A percentile compares a stretch with the other conserved stretches of the same genome.
phyloP scores from a whole-genome alignment of 176 grass and related monocot genomes.

The Triticum urartu region DNA sequence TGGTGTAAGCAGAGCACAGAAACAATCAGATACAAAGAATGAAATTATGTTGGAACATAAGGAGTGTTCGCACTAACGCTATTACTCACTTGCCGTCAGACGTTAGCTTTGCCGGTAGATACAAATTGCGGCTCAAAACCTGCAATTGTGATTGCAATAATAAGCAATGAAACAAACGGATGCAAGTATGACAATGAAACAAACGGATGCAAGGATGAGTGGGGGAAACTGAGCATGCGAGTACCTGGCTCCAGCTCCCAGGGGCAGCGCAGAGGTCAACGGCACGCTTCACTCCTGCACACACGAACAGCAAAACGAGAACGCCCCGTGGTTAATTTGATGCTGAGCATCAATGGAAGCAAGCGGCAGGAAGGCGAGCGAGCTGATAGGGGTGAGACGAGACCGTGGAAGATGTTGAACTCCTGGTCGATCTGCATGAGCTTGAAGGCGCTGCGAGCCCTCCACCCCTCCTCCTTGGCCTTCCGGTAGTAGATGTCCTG shows the following conservation, averaged over 20 bases:
- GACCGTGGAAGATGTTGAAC: slow-evolving; percentile 72
- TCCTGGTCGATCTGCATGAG: slow-evolving; percentile 91
- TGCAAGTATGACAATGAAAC: background rate
- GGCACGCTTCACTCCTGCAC: slow-evolving; percentile 69
- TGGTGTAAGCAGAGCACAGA: slow-evolving; percentile 25
- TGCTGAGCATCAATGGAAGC: background rate
- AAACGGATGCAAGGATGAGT: background rate
- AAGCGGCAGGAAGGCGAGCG: background rate
- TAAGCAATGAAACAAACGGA: background rate
- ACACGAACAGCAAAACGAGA: background rate
- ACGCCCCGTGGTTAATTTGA: background rate
- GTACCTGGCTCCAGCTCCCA: slow-evolving; percentile 95
- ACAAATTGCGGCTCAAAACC: slow-evolving; percentile 87
- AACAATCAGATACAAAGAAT: background rate
- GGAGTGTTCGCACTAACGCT: background rate
- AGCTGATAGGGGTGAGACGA: background rate
- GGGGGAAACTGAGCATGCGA: background rate
- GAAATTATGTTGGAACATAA: background rate
- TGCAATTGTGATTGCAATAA: slow-evolving; percentile 16
- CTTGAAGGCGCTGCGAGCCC: slow-evolving; percentile 90
- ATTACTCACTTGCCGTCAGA: slow-evolving; percentile 52
- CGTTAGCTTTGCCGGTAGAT: slow-evolving; percentile 63
- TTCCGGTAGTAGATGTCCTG: slow-evolving; percentile 91
- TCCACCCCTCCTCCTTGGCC: slow-evolving; percentile 89
- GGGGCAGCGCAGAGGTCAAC: slow-evolving; percentile 94